Conservation (phyloP, 371 early-diverging fungal genomes). For the Rhizopus sp. region DNA sequence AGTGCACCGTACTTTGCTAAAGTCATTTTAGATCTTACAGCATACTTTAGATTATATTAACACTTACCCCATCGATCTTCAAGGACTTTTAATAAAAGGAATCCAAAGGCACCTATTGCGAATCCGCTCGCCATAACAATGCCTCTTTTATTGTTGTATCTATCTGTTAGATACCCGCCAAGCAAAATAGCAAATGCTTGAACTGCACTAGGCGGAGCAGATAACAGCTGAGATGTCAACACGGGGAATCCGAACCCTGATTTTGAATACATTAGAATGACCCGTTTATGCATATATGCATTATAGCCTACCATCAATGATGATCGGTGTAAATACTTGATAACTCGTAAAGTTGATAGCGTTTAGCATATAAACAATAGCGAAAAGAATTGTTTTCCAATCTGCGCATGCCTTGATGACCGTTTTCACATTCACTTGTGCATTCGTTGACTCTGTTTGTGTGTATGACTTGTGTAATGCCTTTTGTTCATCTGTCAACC, state of each 20-base stretch:
- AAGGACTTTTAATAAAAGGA: conserved; percentile 21
- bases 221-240: conserved; percentile 37
- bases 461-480: conserved; percentile 18
- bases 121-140: conserved; percentile 25
- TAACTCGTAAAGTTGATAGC: conserved; percentile 25
- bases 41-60: background rate
- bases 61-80: conserved; percentile 30
- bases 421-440: conserved; percentile 9
- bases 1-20: conserved; percentile 23
- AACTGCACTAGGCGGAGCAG: conserved; percentile 40
- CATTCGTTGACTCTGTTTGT: background rate
- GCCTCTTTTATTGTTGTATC: conserved; percentile 25
- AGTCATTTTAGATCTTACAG: background rate
- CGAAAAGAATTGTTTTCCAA: conserved; percentile 30
- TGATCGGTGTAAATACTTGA: conserved; percentile 25
- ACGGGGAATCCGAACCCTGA: conserved; percentile 43
- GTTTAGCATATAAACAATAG: conserved; percentile 16
- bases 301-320: conserved; percentile 23
- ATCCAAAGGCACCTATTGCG: conserved; percentile 24
- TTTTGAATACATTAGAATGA: conserved; percentile 3
- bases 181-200: conserved; percentile 14
- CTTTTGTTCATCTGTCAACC: conserved; percentile 35
- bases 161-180: conserved; percentile 32
- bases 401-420: conserved; percentile 15
- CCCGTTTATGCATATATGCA: background rate